A percentile compares a stretch with the other conserved stretches of the same genome.
phyloP scores from a whole-genome alignment of 305 asterid genomes.

The Solanum chacoense region DNA sequence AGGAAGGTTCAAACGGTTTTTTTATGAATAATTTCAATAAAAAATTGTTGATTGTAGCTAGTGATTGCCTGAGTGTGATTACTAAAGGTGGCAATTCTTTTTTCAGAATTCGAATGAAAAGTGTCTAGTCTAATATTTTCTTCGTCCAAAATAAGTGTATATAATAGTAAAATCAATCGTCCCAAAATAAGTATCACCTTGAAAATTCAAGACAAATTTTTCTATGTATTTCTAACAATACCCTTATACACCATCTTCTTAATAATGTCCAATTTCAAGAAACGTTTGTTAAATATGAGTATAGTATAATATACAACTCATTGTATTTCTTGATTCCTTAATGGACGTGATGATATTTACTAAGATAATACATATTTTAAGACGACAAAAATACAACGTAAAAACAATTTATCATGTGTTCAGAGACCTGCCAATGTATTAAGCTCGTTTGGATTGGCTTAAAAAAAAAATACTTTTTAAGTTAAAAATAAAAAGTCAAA shows the following conservation, averaged over 20 bases:
- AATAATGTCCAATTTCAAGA: neutral
- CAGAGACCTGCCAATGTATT: neutral
- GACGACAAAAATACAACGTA: neutral
- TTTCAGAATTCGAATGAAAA: neutral
- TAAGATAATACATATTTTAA: neutral
- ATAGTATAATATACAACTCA: neutral
- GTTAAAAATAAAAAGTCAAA: no score
- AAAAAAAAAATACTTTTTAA: no score
- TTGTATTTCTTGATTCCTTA: neutral
- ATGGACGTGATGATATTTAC: neutral
- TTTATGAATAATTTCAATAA: no score
- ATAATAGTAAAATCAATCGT: neutral
- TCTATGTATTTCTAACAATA: neutral
- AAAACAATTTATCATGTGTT: neutral
- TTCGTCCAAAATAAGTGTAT: neutral
- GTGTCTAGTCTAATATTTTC: neutral
- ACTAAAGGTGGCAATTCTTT: neutral
- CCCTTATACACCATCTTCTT: neutral
- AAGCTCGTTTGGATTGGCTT: no score
- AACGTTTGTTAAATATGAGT: neutral
- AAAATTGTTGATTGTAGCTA: no score
- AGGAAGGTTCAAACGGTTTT: neutral
- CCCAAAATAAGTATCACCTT: neutral
- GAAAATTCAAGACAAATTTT: neutral
- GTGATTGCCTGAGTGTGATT: neutral